Percentiles rank a stretch among this genome's conserved stretches.
Evolutionary conservation across 331 rosid species (phyloP).

Genomic region (Cydonia oblonga): DNA sequence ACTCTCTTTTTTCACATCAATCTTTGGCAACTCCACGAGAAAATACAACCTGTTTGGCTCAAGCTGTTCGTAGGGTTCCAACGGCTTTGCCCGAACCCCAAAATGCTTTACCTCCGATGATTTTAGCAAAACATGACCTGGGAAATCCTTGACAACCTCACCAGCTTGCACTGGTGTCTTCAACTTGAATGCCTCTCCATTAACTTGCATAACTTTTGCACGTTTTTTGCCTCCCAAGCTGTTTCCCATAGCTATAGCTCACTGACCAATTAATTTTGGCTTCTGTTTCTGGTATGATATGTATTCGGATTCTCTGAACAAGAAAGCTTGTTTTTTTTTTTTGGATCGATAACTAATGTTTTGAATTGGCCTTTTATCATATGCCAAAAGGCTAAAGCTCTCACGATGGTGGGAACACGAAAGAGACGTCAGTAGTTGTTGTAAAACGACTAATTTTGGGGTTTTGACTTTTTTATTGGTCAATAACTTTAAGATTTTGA

Average conservation of each 20-base stretch:
- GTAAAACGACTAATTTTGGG: not conserved
- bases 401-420: slow-evolving; percentile 26
- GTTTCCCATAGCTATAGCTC: slow-evolving; percentile 53
- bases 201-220: slow-evolving; percentile 69
- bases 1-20: slow-evolving; percentile 3
- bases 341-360: not conserved
- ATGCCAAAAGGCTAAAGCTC: not conserved
- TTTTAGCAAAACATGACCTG: slow-evolving; percentile 60
- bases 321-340: not conserved
- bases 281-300: not conserved
- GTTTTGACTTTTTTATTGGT: not conserved
- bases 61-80: slow-evolving; percentile 35
- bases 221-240: slow-evolving; percentile 55
- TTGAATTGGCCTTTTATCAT: not conserved
- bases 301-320: not conserved
- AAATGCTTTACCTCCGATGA: slow-evolving; percentile 77
- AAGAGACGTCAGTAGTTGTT: slow-evolving; percentile 18
- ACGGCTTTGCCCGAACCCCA: slow-evolving; percentile 64
- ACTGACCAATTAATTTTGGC: not conserved
- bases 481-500: slow-evolving; percentile 11
- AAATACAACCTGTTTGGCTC: slow-evolving; percentile 54
- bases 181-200: slow-evolving; percentile 66
- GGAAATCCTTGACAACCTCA: slow-evolving; percentile 46
- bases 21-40: slow-evolving; percentile 58
- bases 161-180: slow-evolving; percentile 47